A percentile compares a stretch with the other conserved stretches of the same genome.
Conservation (phyloP, 192 early-diverging fungal genomes). For the Entomortierella chlamydospora region DNA sequence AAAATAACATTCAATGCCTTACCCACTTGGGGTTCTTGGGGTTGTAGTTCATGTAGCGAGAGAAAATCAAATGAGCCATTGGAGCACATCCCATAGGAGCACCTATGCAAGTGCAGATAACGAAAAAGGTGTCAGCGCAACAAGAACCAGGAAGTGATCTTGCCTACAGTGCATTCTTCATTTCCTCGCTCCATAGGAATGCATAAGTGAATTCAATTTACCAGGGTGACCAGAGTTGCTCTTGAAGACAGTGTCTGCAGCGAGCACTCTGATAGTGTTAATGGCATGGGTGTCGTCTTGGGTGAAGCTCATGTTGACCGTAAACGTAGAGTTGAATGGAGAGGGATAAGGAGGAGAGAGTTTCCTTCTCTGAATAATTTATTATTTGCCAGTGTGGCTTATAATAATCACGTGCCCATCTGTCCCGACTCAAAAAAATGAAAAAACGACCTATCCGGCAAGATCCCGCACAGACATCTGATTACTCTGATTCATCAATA, state of each 20-base stretch:
- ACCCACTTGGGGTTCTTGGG: slow-evolving; percentile 93
- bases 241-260: slow-evolving; percentile 90
- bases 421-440: too few relatives aligned
- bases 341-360: background rate
- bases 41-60: slow-evolving; percentile 83
- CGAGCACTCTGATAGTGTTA: slow-evolving; percentile 91
- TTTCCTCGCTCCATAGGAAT: background rate
- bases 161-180: background rate
- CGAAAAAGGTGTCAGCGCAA: background rate
- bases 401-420: too few relatives aligned
- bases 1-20: slow-evolving; percentile 14
- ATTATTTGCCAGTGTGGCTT: too few relatives aligned
- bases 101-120: slow-evolving; percentile 52
- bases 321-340: background rate
- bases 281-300: slow-evolving; percentile 62
- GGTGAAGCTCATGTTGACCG: slow-evolving; percentile 44
- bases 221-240: slow-evolving; percentile 97
- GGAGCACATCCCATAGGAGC: slow-evolving; percentile 99
- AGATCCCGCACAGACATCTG: too few relatives aligned
- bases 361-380: too few relatives aligned
- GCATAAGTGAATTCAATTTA: slow-evolving; percentile 26
- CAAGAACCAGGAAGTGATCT: too few relatives aligned
- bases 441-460: too few relatives aligned
- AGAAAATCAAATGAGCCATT: slow-evolving; percentile 94
- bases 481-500: too few relatives aligned